Percentiles rank a stretch among this genome's conserved stretches.
These are phyloP conservation scores for Fraxinus excelsior DNA, from an alignment of 257 asterid species.

Conservation along the genomic window DNA sequence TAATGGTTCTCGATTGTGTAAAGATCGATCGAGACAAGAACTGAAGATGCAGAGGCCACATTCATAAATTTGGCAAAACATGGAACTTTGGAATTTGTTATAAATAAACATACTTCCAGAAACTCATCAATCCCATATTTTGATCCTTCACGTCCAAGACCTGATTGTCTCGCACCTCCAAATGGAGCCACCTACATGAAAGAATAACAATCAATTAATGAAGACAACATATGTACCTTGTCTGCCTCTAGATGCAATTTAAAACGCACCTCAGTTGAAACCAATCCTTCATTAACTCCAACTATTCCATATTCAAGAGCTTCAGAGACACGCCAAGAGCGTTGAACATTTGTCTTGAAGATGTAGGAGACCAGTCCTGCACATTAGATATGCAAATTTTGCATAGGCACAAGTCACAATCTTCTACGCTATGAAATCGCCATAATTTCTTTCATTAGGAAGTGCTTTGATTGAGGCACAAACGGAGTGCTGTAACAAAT, in stretches of 20 bases:
- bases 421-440: not conserved
- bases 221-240: not conserved
- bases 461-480: constrained; percentile 13
- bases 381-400: constrained; percentile 16
- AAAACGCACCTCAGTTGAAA: constrained; percentile 82
- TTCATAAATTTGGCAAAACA: not conserved
- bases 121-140: constrained; percentile 92
- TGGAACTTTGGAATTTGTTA: not conserved
- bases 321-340: constrained; percentile 93
- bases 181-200: constrained; percentile 79
- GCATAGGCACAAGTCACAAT: constrained; percentile 12
- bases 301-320: constrained; percentile 98
- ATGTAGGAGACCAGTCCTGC: constrained; percentile 91
- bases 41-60: too few relatives aligned
- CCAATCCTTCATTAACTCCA: constrained; percentile 91
- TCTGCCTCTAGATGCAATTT: constrained; percentile 10
- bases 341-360: constrained; percentile 68
- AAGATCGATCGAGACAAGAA: not conserved
- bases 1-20: not conserved
- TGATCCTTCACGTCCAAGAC: constrained; percentile 98
- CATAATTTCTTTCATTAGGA: constrained; percentile 6
- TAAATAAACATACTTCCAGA: constrained; percentile 58
- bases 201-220: constrained; percentile 17
- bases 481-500: not conserved
- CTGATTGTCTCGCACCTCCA: constrained; percentile 92